Evolutionary conservation across 2,329 filamentous ascomycete genomes (phyloP).

Genomic region (Neopestalotiopsis clavispora): DNA sequence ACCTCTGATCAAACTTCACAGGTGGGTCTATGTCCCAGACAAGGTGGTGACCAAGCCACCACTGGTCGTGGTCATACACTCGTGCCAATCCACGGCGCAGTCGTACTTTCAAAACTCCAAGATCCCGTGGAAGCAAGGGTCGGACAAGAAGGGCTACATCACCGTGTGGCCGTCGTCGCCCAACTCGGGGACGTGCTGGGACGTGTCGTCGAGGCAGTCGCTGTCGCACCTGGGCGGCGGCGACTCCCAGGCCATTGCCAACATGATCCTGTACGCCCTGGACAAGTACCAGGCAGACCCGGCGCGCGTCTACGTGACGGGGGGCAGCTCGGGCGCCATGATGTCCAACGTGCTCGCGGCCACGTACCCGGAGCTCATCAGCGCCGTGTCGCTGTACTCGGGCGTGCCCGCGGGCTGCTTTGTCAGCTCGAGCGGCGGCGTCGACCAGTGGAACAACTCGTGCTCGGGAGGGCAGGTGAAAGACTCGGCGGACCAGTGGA

Average conservation of each 20-base stretch:
- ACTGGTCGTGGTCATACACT: constrained; percentile 43
- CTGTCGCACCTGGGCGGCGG: constrained; percentile 39
- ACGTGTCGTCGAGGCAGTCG: constrained; percentile 53
- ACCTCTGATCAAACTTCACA: constrained; percentile 9
- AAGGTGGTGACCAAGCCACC: constrained; percentile 39
- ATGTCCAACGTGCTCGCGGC: constrained; percentile 48
- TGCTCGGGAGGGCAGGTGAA: constrained; percentile 51
- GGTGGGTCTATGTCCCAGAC: constrained; percentile 42
- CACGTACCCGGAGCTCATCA: constrained; percentile 47
- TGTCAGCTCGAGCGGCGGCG: constrained; percentile 41
- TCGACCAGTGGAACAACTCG: constrained; percentile 54
- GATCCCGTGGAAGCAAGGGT: constrained; percentile 40
- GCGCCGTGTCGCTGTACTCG: constrained; percentile 42
- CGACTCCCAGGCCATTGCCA: constrained; percentile 42
- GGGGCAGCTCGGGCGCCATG: constrained; percentile 41
- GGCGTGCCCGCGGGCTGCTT: constrained; percentile 50
- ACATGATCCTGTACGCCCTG: constrained; percentile 41
- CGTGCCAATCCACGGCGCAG: constrained; percentile 41
- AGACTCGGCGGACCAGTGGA: constrained; percentile 52
- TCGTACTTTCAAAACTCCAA: constrained; percentile 41
- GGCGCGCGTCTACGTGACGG: constrained; percentile 39
- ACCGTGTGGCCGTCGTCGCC: constrained; percentile 58
- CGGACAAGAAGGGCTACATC: constrained; percentile 41
- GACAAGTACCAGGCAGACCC: constrained; percentile 35
- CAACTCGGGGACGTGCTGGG: constrained; percentile 58